Conservation (phyloP, 192 early-diverging fungal species). For the Globomyces pollinis-pini region DNA sequence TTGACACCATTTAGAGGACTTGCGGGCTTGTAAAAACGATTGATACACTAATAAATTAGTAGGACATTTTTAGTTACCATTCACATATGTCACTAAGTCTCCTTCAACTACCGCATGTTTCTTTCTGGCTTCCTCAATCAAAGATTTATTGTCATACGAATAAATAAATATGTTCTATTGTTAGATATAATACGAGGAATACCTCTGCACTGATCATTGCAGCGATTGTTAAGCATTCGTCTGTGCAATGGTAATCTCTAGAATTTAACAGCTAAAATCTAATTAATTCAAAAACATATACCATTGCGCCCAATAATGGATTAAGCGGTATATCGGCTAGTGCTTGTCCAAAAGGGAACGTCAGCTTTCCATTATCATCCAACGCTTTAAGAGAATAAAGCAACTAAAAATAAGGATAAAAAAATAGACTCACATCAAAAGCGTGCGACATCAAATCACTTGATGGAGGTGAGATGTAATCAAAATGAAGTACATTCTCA, state of each 20-base stretch:
- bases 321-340: constrained; percentile 73
- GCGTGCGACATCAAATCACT: constrained; percentile 59
- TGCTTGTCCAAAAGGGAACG: constrained; percentile 60
- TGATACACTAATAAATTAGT: constrained; percentile 5
- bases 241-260: constrained; percentile 51
- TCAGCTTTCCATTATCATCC: constrained; percentile 61
- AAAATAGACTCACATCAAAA: constrained; percentile 18
- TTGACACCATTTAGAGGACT: constrained; percentile 37
- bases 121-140: constrained; percentile 44
- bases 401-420: constrained; percentile 30
- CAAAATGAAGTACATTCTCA: constrained; percentile 70
- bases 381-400: constrained; percentile 66
- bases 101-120: constrained; percentile 72
- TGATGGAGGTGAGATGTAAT: constrained; percentile 71
- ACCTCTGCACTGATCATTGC: constrained; percentile 74
- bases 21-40: constrained; percentile 1
- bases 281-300: background rate
- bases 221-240: constrained; percentile 71
- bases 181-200: constrained; percentile 28
- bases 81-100: constrained; percentile 51
- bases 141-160: constrained; percentile 26
- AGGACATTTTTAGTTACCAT: constrained; percentile 15
- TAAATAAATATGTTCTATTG: constrained; percentile 13
- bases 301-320: constrained; percentile 60
- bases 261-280: constrained; percentile 49